phyloP scores from a whole-genome alignment of 2,329 filamentous ascomycete genomes.

The Xenoacremonium recifei region DNA sequence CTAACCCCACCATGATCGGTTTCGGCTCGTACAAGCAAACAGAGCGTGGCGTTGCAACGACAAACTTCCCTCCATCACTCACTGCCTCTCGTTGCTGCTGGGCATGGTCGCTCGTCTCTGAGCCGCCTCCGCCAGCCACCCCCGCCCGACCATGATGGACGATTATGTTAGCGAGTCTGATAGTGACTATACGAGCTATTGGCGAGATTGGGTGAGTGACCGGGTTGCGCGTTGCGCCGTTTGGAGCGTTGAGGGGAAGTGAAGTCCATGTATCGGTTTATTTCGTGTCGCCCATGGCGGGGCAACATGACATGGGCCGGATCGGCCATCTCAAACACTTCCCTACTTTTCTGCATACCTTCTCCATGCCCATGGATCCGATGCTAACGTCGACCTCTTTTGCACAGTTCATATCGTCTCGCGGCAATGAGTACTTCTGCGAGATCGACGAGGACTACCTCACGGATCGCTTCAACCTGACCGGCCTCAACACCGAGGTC shows the following conservation, averaged over 20 bases:
- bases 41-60: too few species aligned
- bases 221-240: too few species aligned
- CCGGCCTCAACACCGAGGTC: constrained; percentile 93
- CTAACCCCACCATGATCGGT: too few species aligned
- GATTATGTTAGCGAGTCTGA: constrained; percentile 98
- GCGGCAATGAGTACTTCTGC: constrained; percentile 99
- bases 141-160: constrained; percentile 64
- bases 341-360: too few species aligned
- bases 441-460: constrained; percentile 99
- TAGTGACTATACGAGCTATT: constrained; percentile 98
- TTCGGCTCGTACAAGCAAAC: too few species aligned
- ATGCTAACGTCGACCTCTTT: constrained; percentile 12
- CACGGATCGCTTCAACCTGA: constrained; percentile 96
- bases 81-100: constrained; percentile 9
- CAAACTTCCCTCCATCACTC: not conserved
- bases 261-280: not conserved
- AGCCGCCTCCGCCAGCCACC: constrained; percentile 11
- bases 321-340: too few species aligned
- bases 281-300: not conserved
- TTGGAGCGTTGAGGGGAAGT: not conserved
- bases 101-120: constrained; percentile 29
- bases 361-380: constrained; percentile 4
- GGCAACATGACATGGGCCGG: too few species aligned
- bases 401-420: constrained; percentile 88
- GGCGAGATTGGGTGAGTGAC: constrained; percentile 92